Conservation (phyloP, 371 early-diverging fungal species). For the Rhizopus delemar region DNA sequence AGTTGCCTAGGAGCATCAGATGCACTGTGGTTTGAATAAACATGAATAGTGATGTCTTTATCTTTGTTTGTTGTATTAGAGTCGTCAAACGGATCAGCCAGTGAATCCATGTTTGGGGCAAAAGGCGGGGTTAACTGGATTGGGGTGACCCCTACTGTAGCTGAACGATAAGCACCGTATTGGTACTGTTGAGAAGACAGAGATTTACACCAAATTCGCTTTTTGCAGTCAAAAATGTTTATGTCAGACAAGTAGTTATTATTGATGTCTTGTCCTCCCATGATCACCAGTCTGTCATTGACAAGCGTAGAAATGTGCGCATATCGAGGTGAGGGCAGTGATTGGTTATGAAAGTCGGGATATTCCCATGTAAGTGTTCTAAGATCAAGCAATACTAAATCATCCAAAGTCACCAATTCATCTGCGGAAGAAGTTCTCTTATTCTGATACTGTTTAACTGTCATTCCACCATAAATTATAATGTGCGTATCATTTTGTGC, state of each 20-base stretch:
- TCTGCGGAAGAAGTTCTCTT: neutral
- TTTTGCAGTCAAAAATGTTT: conserved; percentile 60
- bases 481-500: conserved; percentile 25
- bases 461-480: conserved; percentile 64
- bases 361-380: conserved; percentile 50
- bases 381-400: conserved; percentile 56
- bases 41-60: conserved; percentile 37
- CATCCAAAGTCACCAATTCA: conserved; percentile 47
- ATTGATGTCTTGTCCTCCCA: conserved; percentile 73
- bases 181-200: conserved; percentile 52
- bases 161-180: conserved; percentile 76
- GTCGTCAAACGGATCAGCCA: conserved; percentile 15
- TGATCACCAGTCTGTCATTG: conserved; percentile 54
- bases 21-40: conserved; percentile 74
- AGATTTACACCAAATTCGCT: conserved; percentile 56
- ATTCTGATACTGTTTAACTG: conserved; percentile 28
- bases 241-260: conserved; percentile 70
- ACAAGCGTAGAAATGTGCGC: conserved; percentile 66
- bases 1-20: conserved; percentile 62
- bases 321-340: conserved; percentile 60
- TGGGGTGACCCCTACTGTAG: conserved; percentile 50
- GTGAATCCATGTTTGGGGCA: conserved; percentile 23
- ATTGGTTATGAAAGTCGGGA: conserved; percentile 23
- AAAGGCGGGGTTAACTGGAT: conserved; percentile 29
- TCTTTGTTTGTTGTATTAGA: neutral